Evolutionary conservation across 148 eudicot genomes (phyloP), one percentile per base, ranked within the genome.

Genomic region (Rhododendron ovatum): DNA sequence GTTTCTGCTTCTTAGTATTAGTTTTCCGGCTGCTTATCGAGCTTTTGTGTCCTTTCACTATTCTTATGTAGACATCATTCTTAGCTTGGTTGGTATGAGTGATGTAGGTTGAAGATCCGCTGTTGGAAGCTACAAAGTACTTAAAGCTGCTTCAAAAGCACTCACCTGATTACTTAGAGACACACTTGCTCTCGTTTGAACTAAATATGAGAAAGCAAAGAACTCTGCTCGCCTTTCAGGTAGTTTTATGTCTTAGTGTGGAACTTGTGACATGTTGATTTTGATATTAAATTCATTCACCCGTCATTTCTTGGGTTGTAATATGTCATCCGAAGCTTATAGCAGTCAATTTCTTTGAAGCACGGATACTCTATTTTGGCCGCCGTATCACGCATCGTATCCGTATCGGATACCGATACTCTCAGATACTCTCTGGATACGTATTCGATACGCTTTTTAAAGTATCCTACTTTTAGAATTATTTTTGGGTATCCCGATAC

Each of bases 111-210:
- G 99, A 95, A 86, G 95, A 95, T 88, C 98, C 99, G 39, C 83
- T 97, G 89, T 84, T 91, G 90, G 99, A 97, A 90, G 98, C 99
- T 82, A 92, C 98, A 59, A 97, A 95, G 88, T 97, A 93, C 87
- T 85, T 95, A 91, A 97, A 93, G 92, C 93, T 95, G 76, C 98
- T 97, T 85, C 98, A 95, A 90, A 94, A 91, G 87, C 94, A 95
- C 84, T 95, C 99, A 80, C 87, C 95, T 86, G 95, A 95, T 89
- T 91, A 91, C 87, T 86, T 93, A 69, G 96, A 97, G 93, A 94
- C 99, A 7, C 98, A 97, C 80, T 84, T 93, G 88, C 94, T 97
- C 35, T 91, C 99, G 30, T 97, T 97, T 88, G 98, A 95, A 92
- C 91, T 97, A 48, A 92, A 95, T 85, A 93, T 97, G 96, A 94